Evolutionary conservation across 768 basidiomycete species (phyloP), one percentile per base, ranked within the genome.

Genomic region (Coprinopsis marcescibilis): DNA sequence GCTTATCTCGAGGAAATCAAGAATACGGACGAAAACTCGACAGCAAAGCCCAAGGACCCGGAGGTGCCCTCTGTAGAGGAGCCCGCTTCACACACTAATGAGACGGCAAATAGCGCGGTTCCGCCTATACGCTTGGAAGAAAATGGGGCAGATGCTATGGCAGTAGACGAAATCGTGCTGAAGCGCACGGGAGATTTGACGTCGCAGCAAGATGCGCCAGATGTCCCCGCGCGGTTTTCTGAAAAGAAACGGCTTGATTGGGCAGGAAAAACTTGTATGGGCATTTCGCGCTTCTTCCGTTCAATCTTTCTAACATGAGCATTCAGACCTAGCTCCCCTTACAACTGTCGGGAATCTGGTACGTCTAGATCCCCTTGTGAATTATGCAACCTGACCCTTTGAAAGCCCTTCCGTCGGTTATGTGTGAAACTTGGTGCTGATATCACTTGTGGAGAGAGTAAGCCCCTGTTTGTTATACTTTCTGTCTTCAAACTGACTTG

Each of bases 331-430:
- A 35, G 68, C 72, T 20, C 95, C 95, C 2, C 66, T 98, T 15
- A 97, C 95, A 1, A 98, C 95, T 0, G 92, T 94, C 30, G 95
- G 95, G 12, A 98, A 99, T 58, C 64, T 98, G 61, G 93, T 91
- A 60, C 37, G 78, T 65, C 23, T 20, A 15, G 27, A 12, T 3
- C 4, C 42, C 25, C 7, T 8, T 23, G 2, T 36, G 15, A 8
- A 15, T n/a, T 29, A 11, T 38, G n/a, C 44, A 17, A 46, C 15
- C 43, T 33, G 33, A 40, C 20, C 23, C 46, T 30, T 36, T 19
- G 34, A 1, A 30, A 94, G 85, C 96, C 96, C 2, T 99, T 98
- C 72, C 81, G 96, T 14, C 78, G 94, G 10, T 67, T 98, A 5
- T 96, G 92, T 55, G 83, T 88, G 7, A 70, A 78, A 20, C 81